phyloP scores from a whole-genome alignment of 2,329 filamentous ascomycete genomes.

The Ophiostoma sp. region DNA sequence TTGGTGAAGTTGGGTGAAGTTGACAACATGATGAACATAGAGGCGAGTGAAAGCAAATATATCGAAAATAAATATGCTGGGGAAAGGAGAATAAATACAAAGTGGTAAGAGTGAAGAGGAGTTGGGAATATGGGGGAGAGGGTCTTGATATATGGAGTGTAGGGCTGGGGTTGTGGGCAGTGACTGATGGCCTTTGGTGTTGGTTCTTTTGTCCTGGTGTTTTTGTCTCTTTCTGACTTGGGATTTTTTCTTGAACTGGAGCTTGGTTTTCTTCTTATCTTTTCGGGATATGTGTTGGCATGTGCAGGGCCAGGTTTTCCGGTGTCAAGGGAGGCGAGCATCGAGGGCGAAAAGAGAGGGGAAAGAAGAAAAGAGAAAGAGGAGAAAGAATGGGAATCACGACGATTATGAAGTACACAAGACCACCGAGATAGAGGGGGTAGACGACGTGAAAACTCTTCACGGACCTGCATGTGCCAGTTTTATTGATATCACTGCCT shows the following conservation, averaged over 20 bases:
- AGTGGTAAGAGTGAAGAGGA: background rate
- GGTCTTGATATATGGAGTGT: slow-evolving; percentile 16
- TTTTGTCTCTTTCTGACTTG: background rate
- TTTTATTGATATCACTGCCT: background rate
- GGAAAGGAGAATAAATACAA: background rate
- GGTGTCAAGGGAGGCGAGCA: background rate
- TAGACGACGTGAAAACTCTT: slow-evolving; percentile 15
- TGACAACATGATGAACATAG: background rate
- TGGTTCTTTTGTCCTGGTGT: background rate
- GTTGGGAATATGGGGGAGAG: slow-evolving; percentile 1
- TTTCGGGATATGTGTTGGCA: background rate
- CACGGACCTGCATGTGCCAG: slow-evolving; percentile 15
- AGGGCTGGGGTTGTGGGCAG: background rate
- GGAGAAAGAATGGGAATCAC: background rate
- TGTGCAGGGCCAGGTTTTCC: slow-evolving; percentile 15
- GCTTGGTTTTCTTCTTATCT: slow-evolving; percentile 13
- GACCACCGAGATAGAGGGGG: background rate
- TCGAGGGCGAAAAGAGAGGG: background rate
- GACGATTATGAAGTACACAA: background rate
- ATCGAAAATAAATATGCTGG: background rate
- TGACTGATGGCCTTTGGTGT: background rate
- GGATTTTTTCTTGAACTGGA: background rate
- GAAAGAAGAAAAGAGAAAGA: background rate
- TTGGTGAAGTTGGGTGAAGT: background rate
- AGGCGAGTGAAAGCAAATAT: background rate